Evolutionary conservation across 768 basidiomycete species (phyloP), one percentile per base, ranked within the genome.

Genomic region (Lentinus tigrinus): DNA sequence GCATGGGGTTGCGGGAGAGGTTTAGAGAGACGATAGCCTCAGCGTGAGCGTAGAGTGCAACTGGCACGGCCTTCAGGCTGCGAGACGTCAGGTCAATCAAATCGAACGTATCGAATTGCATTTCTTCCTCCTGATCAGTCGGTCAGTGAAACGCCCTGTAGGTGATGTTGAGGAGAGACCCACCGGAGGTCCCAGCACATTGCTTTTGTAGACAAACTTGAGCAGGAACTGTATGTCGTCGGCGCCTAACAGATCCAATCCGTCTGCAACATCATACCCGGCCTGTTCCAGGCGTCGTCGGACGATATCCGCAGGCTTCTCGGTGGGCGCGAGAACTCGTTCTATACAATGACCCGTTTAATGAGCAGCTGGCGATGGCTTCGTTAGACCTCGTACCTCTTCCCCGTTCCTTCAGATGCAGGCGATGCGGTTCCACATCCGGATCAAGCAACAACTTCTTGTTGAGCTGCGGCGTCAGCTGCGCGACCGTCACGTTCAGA

Each of bases 1-100:
- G 82, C 84, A 96, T 93, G 2, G 95, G 94, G 69, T 98, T 99
- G 43, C 91, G 85, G 3, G 94, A 96, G 14, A 98, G 82, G 59
- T 90, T 91, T 57, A 98, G 87, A 39, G 81, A 86, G 57, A 91
- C 77, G 66, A 99, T 95, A 24, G 83, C 82, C 63, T 89, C 86
- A 1, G 95, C 94, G 58, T 93, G 85, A 53, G 84, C 81, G 71
- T 99, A 89, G 13, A 98, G 78, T 57, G 85, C 78, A 63, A 96
- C 87, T 0, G 97, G 97, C 47, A 98, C 89, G 4, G 94, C 91
- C 52, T 89, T 88, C 3, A 98, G 76, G 64, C 90, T 83, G 50
- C 87, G 81, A 1, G 85, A 88, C 0, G 87, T 85, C 27, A 99
- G 84, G 69, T 98, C 93, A 61, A 98, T 82, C 34, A 81, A 78